Base-by-base conservation (phyloP, 2,329 filamentous ascomycete genomes). In the Zalaria sp. region DNA sequence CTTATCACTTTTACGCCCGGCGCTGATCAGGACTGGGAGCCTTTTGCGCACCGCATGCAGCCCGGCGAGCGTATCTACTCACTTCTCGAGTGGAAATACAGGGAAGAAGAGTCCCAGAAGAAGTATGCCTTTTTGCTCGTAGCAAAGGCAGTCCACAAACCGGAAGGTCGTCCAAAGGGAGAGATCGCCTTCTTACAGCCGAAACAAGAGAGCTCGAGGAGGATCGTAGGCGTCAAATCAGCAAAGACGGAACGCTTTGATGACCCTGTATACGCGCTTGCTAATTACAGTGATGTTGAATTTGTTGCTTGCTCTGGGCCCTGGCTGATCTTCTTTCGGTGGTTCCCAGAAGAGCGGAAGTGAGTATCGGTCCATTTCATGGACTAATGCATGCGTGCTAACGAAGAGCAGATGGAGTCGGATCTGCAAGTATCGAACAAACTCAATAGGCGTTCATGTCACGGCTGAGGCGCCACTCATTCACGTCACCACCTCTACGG, bases 111-210 rank as follows among this genome's bases (percentile, higher is more conserved):
- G 28, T 72, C 73, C 42, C 67, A 73, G 32, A 73, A 71, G 42
- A 67, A 60, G 0, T 81, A 79, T 57, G 67, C 72, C 2, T 81
- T 77, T 52, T 64, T 85, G 28, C 66, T 84, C 9, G 68, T 82
- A 3, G 57, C 55, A 31, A 53, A 50, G 7, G 68, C 73, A 3
- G 75, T 73, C 0, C 66, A 65, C 28, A 44, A 40, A 2, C 11
- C 36, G 10, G 47, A 45, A 38, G 47, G 49, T 1, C 32, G 39
- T 6, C 37, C 42, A 9, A 60, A 61, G 6, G 76, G 77, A 1
- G 63, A 68, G 4, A 59, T 83, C 8, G 51, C 50, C 2, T 56
- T 60, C 36, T 41, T 62, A 8, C 55, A 57, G 43, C 53, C 47
- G 4, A 49, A 34, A 31, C 41, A 32, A n/a, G 29, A 32, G 29